A percentile compares a stretch with the other conserved stretches of the same genome.
phyloP scores from a whole-genome alignment of 2,329 filamentous ascomycete genomes.

The Amylocarpus encephaloides region DNA sequence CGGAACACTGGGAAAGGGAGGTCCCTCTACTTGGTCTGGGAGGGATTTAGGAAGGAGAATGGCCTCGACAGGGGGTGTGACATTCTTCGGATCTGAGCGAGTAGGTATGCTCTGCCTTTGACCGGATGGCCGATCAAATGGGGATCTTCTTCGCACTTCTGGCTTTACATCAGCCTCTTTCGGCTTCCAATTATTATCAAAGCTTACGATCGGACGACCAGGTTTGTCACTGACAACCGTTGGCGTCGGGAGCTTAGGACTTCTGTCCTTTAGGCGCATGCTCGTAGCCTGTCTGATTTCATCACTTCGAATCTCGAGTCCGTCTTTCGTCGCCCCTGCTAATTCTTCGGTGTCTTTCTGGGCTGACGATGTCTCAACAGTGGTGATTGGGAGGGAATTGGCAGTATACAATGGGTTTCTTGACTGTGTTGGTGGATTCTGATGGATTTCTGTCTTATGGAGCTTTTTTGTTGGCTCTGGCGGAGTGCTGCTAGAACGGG shows the following conservation, averaged over 20 bases:
- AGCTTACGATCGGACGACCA: slow-evolving; percentile 94
- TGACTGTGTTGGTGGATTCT: slow-evolving; percentile 76
- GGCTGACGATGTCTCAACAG: slow-evolving; percentile 18
- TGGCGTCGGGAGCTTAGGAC: slow-evolving; percentile 78
- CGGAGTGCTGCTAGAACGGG: slow-evolving; percentile 39
- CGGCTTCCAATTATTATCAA: slow-evolving; percentile 76
- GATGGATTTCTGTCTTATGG: slow-evolving; percentile 66
- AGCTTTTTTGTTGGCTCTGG: slow-evolving; percentile 37
- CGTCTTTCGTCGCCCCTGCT: slow-evolving; percentile 50
- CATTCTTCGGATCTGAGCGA: slow-evolving; percentile 25
- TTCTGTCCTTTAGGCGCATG: slow-evolving; percentile 81
- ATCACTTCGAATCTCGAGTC: slow-evolving; percentile 74
- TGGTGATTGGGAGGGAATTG: slow-evolving; percentile 41
- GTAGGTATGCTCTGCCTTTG: slow-evolving; percentile 25
- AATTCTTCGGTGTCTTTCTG: slow-evolving; percentile 10
- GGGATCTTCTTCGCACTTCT: slow-evolving; percentile 37
- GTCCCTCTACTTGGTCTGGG: slow-evolving; percentile 40
- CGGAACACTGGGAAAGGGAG: slow-evolving; percentile 39
- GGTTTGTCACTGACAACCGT: slow-evolving; percentile 85
- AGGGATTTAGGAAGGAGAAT: slow-evolving; percentile 37
- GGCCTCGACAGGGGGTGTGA: slow-evolving; percentile 31
- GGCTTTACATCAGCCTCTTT: slow-evolving; percentile 59
- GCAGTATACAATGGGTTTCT: slow-evolving; percentile 73
- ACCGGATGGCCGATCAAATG: slow-evolving; percentile 23
- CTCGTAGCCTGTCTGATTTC: slow-evolving; percentile 88